Evolutionary conservation across 2,329 filamentous ascomycete genomes (phyloP).

Genomic region (Cercospora janseana): DNA sequence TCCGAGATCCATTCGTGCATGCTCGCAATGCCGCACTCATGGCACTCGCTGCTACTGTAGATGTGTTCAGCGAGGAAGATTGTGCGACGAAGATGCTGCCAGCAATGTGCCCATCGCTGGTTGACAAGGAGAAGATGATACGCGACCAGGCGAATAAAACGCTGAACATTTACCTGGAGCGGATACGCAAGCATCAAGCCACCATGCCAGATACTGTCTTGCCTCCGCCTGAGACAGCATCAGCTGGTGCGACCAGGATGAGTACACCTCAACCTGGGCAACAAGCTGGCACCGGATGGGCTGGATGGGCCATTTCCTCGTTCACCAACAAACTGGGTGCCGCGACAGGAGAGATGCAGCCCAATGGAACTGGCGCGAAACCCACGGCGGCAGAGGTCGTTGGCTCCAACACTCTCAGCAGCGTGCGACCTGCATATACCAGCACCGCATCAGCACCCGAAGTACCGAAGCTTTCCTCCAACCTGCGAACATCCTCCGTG

Average conservation of each 20-base stretch:
- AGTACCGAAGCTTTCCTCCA: conserved; percentile 33
- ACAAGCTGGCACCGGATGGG: conserved; percentile 64
- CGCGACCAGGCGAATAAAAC: conserved; percentile 90
- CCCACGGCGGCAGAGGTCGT: conserved; percentile 34
- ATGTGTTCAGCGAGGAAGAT: conserved; percentile 87
- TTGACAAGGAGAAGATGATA: conserved; percentile 94
- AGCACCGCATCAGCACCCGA: conserved; percentile 30
- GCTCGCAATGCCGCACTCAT: conserved; percentile 85
- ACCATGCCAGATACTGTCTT: conserved; percentile 77
- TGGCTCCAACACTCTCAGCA: conserved; percentile 48
- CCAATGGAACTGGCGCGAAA: conserved; percentile 46
- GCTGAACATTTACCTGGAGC: conserved; percentile 78
- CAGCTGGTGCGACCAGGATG: conserved; percentile 60
- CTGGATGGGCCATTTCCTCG: conserved; percentile 96
- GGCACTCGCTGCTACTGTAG: conserved; percentile 78
- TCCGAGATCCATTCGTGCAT: conserved; percentile 92
- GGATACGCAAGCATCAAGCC: conserved; percentile 73
- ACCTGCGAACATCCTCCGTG: conserved; percentile 27
- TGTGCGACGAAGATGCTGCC: conserved; percentile 81
- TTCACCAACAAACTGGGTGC: conserved; percentile 92
- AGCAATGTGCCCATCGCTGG: conserved; percentile 74
- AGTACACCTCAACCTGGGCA: conserved; percentile 66
- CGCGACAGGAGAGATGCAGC: conserved; percentile 81
- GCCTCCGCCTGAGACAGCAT: conserved; percentile 59
- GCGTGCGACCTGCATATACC: conserved; percentile 31